Base-by-base conservation (phyloP, 1,139 yeast species). In the Nematodospora anomalae region DNA sequence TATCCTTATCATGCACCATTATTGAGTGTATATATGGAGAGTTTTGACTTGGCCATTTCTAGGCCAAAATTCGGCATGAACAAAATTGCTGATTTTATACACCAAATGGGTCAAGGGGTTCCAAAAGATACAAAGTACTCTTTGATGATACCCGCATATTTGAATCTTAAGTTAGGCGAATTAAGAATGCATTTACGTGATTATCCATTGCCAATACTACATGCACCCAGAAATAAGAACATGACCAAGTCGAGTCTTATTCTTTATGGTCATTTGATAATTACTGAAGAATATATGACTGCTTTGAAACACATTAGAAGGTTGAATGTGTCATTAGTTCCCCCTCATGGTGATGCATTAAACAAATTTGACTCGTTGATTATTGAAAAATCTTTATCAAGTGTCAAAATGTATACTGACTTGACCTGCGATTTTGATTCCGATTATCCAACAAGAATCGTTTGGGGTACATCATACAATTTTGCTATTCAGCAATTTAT, bases 381-480 rank as follows among this genome's bases (percentile, higher is more conserved):
- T 13, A 81, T 90, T 8, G 82, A 88, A 26, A 81, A 92, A 44
- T 83, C 97, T 0, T 66, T 90, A 32, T 76, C 95, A 0, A 71
- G 94, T 0, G 80, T 88, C 28, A 89, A 90, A 53, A 62, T 85
- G 38, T 87, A 68, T 52, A 75, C 89, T 0, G 81, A 81, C 40
- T 55, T 88, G 45, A 60, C 66, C 9, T 70, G 86, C 42, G 68
- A 66, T 11, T 70, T 85, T 28, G 67, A 71, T 38, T 75, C 95
- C 0, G 64, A 67, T 13, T 57, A 60, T 6, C 81, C 92, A 0
- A 78, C 94, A 0, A 66, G 86, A 25, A 79, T 87, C 28, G 79
- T 87, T 0, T 89, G 96, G 95, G 95, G 96, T 20, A 81, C 83
- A 25, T 83, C 89, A 0, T 83, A 82, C 52, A 88, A 82, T 50